Percentiles rank a stretch among this genome's conserved stretches.
Conservation (phyloP, 192 early-diverging fungal species). For the Backusella luteola region DNA sequence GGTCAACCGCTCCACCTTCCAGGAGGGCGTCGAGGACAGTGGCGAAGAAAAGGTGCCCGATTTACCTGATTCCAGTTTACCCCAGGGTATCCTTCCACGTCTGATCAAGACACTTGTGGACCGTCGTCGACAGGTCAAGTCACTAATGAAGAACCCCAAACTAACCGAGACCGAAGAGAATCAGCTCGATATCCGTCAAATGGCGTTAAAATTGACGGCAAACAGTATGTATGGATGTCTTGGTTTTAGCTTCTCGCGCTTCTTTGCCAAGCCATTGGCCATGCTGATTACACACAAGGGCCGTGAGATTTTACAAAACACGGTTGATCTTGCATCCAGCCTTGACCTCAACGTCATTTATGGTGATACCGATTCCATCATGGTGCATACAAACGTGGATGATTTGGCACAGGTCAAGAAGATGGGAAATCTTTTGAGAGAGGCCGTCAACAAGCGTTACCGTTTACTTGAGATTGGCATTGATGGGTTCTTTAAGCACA, state of each 20-base stretch:
- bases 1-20: conserved; percentile 49
- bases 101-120: conserved; percentile 89
- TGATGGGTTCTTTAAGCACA: conserved; percentile 87
- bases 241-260: conserved; percentile 88
- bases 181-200: conserved; percentile 89
- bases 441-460: conserved; percentile 89
- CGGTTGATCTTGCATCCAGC: conserved; percentile 78
- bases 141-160: conserved; percentile 77
- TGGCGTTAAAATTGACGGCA: conserved; percentile 94
- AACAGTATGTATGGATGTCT: conserved; percentile 99
- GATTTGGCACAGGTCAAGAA: conserved; percentile 72
- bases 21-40: not conserved
- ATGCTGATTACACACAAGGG: conserved; percentile 96
- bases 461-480: conserved; percentile 95
- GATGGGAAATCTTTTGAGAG: conserved; percentile 80
- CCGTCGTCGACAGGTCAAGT: conserved; percentile 86
- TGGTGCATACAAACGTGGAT: conserved; percentile 87
- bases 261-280: conserved; percentile 96
- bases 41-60: conserved; percentile 73
- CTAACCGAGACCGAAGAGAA: conserved; percentile 46
- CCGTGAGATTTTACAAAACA: conserved; percentile 93
- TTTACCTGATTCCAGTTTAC: conserved; percentile 62
- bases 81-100: conserved; percentile 82
- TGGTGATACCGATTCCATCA: conserved; percentile 99
- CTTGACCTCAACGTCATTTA: conserved; percentile 92